Evolutionary conservation across 495 filamentous ascomycete genomes (phyloP).

Genomic region (Aspergillus olivimuriae): DNA sequence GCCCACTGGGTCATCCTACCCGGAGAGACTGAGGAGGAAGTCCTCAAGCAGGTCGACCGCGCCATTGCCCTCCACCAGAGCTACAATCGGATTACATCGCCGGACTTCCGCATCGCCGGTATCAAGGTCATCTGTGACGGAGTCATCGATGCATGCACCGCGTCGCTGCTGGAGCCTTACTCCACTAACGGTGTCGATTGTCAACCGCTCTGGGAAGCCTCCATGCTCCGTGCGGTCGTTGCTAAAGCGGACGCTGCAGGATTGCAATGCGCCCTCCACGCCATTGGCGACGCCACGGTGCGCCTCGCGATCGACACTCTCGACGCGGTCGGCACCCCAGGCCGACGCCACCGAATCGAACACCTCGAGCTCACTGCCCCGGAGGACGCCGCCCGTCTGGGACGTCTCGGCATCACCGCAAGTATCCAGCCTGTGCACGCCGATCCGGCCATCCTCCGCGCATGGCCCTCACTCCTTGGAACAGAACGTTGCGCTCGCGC

Average conservation of each 20-base stretch:
- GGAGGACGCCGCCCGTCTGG: slow-evolving; percentile 46
- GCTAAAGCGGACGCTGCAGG: slow-evolving; percentile 42
- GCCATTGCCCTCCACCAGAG: slow-evolving; percentile 47
- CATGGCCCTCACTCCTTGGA: slow-evolving; percentile 52
- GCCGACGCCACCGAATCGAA: slow-evolving; percentile 52
- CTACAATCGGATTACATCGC: slow-evolving; percentile 40
- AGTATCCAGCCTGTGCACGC: slow-evolving; percentile 60
- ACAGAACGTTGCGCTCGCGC: slow-evolving; percentile 44
- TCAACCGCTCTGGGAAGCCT: slow-evolving; percentile 46
- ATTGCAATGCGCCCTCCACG: slow-evolving; percentile 56
- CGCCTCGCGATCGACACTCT: slow-evolving; percentile 47
- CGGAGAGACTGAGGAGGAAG: slow-evolving; percentile 29
- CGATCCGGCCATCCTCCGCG: slow-evolving; percentile 55
- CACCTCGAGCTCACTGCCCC: slow-evolving; percentile 53
- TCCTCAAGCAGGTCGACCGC: slow-evolving; percentile 49
- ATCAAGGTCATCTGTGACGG: slow-evolving; percentile 66
- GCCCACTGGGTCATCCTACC: slow-evolving; percentile 56
- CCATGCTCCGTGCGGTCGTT: slow-evolving; percentile 45
- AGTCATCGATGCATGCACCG: slow-evolving; percentile 62
- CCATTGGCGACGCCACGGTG: slow-evolving; percentile 57
- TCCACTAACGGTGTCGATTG: slow-evolving; percentile 22
- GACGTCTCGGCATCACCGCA: slow-evolving; percentile 51
- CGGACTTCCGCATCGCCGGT: slow-evolving; percentile 53
- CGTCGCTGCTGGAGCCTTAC: slow-evolving; percentile 56
- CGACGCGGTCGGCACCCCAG: slow-evolving; percentile 17